These are phyloP conservation scores for Metschnikowia shivogae DNA, from an alignment of 805 yeast species.

Conservation along the genomic window DNA sequence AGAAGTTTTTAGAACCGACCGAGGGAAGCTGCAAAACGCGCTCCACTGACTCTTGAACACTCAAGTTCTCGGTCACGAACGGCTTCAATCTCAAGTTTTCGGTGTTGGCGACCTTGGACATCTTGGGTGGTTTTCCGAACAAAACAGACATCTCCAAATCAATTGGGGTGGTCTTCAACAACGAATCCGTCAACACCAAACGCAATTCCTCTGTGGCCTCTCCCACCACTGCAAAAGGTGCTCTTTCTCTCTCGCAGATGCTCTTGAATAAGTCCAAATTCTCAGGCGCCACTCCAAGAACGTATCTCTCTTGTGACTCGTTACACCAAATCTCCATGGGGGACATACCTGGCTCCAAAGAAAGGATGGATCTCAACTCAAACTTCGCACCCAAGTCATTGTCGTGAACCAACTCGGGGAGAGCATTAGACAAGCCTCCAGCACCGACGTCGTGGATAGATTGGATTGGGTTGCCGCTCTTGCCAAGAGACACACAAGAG, in stretches of 20 bases:
- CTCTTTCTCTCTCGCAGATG: slow-evolving; percentile 92
- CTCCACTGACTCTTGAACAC: slow-evolving; percentile 60
- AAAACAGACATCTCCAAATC: slow-evolving; percentile 92
- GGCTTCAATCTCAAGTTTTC: slow-evolving; percentile 50
- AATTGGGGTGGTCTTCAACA: slow-evolving; percentile 80
- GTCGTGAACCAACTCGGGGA: slow-evolving; percentile 97
- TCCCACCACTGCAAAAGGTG: slow-evolving; percentile 95
- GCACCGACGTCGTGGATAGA: slow-evolving; percentile 99
- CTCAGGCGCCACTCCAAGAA: slow-evolving; percentile 81
- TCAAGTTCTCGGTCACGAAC: slow-evolving; percentile 30
- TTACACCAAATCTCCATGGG: slow-evolving; percentile 99
- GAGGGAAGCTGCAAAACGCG: slow-evolving; percentile 88
- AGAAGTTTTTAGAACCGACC: slow-evolving; percentile 91
- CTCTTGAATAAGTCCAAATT: slow-evolving; percentile 67
- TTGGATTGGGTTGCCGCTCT: slow-evolving; percentile 67
- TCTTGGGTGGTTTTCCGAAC: slow-evolving; percentile 96
- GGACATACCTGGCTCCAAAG: slow-evolving; percentile 96
- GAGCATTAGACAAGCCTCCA: slow-evolving; percentile 95
- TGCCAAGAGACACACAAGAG: slow-evolving; percentile 82
- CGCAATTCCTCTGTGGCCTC: slow-evolving; percentile 84
- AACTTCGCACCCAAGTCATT: slow-evolving; percentile 92
- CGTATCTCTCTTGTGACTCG: slow-evolving; percentile 98
- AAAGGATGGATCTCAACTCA: slow-evolving; percentile 84
- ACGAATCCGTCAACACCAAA: slow-evolving; percentile 72
- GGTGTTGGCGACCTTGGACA: slow-evolving; percentile 72